Percentiles rank a stretch among this genome's conserved stretches.
These are phyloP conservation scores for Elymus sibiricus DNA, from an alignment of 176 grass and related monocot species.

Conservation along the genomic window DNA sequence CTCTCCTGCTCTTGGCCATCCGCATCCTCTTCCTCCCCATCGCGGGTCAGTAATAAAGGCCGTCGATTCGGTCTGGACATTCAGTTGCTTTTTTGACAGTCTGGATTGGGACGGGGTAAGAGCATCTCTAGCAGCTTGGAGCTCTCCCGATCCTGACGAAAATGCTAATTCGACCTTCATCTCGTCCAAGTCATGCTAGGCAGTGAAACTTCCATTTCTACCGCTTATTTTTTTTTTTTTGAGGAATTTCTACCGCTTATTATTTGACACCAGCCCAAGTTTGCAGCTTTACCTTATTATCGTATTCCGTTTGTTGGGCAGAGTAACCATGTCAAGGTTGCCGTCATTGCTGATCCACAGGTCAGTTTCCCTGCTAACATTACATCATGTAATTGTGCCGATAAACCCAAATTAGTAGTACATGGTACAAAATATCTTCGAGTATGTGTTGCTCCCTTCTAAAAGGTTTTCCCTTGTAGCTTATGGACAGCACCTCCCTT, in stretches of 20 bases:
- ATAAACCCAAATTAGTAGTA: background rate
- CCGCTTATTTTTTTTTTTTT: too few species aligned
- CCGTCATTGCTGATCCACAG: constrained; percentile 91
- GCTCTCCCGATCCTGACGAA: background rate
- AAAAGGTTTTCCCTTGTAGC: constrained; percentile 41
- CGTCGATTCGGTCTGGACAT: background rate
- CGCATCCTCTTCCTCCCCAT: constrained; percentile 27
- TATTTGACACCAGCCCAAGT: background rate
- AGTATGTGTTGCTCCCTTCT: background rate
- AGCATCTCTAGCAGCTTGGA: too few species aligned
- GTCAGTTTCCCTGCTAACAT: constrained; percentile 23
- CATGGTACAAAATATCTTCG: background rate
- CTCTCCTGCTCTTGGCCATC: constrained; percentile 84
- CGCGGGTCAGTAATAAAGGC: constrained; percentile 29
- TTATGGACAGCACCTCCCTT: constrained; percentile 92
- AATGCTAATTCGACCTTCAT: background rate
- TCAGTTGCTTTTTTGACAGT: background rate
- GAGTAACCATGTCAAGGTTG: constrained; percentile 67
- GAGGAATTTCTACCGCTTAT: background rate
- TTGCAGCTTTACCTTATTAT: background rate
- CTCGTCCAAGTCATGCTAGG: background rate
- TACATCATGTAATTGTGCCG: background rate
- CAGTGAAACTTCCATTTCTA: background rate
- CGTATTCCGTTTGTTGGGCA: constrained; percentile 29
- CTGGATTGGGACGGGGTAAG: background rate